These are phyloP conservation scores for Lablab purpureus DNA, from an alignment of 306 rosid species.

Conservation along the genomic window DNA sequence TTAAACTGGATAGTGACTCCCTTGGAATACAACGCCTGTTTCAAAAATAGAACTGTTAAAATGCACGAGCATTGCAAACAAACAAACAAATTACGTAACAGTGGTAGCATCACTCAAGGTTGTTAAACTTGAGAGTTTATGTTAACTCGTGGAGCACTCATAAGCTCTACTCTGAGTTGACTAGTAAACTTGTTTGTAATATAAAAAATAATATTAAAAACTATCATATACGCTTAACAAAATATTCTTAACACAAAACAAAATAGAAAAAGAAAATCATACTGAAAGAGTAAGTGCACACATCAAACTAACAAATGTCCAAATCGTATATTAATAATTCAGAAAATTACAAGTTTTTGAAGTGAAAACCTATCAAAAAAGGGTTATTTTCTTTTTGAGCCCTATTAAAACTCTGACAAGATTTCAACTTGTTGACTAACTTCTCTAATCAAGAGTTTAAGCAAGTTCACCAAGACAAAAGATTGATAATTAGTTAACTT, in stretches of 20 bases:
- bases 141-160: not conserved
- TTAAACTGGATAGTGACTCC: constrained; percentile 74
- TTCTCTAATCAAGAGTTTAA: too few relatives aligned
- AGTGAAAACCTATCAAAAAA: too few relatives aligned
- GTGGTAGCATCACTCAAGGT: not conserved
- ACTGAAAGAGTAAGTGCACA: not conserved
- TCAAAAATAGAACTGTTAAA: constrained; percentile 50
- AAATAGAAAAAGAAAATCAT: not conserved
- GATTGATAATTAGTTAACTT: not conserved
- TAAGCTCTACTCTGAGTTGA: not conserved
- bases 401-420: too few relatives aligned
- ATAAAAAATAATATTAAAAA: too few relatives aligned
- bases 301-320: not conserved
- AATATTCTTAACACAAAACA: not conserved
- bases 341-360: too few relatives aligned
- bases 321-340: too few relatives aligned
- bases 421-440: too few relatives aligned
- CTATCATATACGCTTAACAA: not conserved
- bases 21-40: constrained; percentile 68
- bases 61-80: constrained; percentile 23
- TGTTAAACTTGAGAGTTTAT: not conserved
- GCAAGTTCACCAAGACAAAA: not conserved
- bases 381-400: too few relatives aligned
- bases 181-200: not conserved
- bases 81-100: not conserved